These are phyloP conservation scores for Aspergillus egyptiacus DNA, from an alignment of 495 filamentous ascomycete species.

Conservation along the genomic window DNA sequence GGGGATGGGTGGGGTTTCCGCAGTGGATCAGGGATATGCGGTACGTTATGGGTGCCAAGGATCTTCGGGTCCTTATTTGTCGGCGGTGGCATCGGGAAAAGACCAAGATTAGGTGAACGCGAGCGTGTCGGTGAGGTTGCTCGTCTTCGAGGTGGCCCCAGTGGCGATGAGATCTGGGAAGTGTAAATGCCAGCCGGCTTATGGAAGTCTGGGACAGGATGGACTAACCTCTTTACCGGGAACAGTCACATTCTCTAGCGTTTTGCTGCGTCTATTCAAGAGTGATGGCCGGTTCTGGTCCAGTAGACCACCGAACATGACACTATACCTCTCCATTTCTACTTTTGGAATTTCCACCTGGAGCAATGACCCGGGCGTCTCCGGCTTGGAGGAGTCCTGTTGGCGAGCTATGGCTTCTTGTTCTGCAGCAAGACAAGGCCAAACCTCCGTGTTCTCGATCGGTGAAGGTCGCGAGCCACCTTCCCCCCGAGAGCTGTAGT, in stretches of 20 bases:
- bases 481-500: conserved; percentile 12
- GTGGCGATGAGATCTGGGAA: too few relatives aligned
- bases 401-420: conserved; percentile 6
- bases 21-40: conserved; percentile 41
- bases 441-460: conserved; percentile 24
- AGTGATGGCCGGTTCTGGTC: conserved; percentile 43
- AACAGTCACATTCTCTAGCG: conserved; percentile 54
- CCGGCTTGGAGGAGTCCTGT: neutral
- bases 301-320: conserved; percentile 86
- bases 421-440: conserved; percentile 26
- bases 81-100: conserved; percentile 53
- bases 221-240: conserved; percentile 41
- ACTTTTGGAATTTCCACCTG: conserved; percentile 76
- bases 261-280: conserved; percentile 62
- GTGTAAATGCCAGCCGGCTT: too few relatives aligned
- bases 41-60: conserved; percentile 30
- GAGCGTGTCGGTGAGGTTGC: conserved; percentile 55
- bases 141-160: conserved; percentile 36
- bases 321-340: conserved; percentile 82
- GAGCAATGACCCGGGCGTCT: conserved; percentile 34
- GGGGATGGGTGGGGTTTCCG: conserved; percentile 14
- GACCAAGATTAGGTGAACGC: conserved; percentile 53
- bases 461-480: conserved; percentile 5
- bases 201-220: too few relatives aligned
- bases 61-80: conserved; percentile 34